Base-by-base conservation (phyloP, 176 grass and related monocot genomes). In the Carex littledalei region DNA sequence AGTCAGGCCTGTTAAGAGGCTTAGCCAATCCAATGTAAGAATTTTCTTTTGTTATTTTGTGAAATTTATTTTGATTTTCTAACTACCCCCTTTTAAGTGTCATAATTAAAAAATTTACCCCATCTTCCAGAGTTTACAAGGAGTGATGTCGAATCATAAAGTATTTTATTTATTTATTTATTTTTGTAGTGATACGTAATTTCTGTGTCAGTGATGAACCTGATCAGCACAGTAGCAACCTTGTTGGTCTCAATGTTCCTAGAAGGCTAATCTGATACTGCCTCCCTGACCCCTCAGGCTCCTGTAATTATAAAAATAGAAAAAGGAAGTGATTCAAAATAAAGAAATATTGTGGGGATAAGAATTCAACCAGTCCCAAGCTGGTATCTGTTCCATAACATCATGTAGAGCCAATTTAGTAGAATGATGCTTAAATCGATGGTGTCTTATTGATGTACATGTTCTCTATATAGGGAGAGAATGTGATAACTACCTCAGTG, bases 391-490 rank as follows among this genome's bases (percentile, higher is more conserved):
- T 55, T 55, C 13, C 5, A 54, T 78, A 56, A 31, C 24, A 31
- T 56, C 74, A 14, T 31, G 13, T 9, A 56, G 29, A 32, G 74
- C 74, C 24, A 32, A 15, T 71, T 71, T 39, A 41, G 7, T 71
- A 43, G 16, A 17, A 41, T 41, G 34, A 41, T 41, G 34, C 34
- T 71, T 41, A 78, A 53, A 12, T 78, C 8, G 21, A 56, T 78
- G 49, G 50, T 59, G 35, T 29, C 86, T 86, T 80, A 47, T 83
- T 22, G 63, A 16, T 87, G n/a, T 71, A 12, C 63, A 59, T 85
- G 18, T 34, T 31, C 22, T 62, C 85, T 84, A 37, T 85, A n/a
- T 85, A 99, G 96, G 91, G 86, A 82, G 93, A 95, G 58, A 91
- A 94, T 65, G 86, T 81, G 81, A 78, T 93, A 52, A 84, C 84